Percentiles rank a stretch among this genome's conserved stretches.
phyloP scores from a whole-genome alignment of 176 grass and related monocot genomes.

The Rhynchospora tenuis region DNA sequence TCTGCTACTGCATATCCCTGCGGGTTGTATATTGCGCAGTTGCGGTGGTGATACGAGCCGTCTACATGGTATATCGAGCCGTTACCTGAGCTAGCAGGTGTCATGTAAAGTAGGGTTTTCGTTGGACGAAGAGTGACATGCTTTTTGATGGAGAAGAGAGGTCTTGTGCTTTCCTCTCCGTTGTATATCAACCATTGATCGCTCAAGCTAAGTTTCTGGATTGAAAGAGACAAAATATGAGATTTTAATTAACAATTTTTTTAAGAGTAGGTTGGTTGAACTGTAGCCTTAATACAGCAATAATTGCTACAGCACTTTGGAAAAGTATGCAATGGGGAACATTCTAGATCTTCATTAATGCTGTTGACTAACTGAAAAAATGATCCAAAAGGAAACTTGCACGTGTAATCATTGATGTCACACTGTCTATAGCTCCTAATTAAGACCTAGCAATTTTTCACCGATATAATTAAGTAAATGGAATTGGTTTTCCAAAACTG shows the following conservation, averaged over 20 bases:
- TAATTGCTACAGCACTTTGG: neutral
- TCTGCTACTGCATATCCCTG: constrained; percentile 47
- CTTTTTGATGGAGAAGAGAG: constrained; percentile 51
- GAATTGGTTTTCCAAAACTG: neutral
- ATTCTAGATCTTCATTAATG: constrained; percentile 13
- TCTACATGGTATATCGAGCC: constrained; percentile 41
- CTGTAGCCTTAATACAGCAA: neutral
- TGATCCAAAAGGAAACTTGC: neutral
- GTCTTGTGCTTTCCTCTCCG: constrained; percentile 40
- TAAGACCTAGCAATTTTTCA: neutral
- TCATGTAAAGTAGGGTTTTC: constrained; percentile 20
- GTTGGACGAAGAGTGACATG: constrained; percentile 18
- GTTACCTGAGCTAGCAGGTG: neutral
- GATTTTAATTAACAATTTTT: neutral
- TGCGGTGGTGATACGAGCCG: constrained; percentile 67
- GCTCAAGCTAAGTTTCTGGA: constrained; percentile 58
- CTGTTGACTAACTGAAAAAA: neutral
- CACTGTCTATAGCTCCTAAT: neutral
- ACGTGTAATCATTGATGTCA: neutral
- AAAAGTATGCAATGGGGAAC: constrained; percentile 1
- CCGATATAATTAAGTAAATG: neutral
- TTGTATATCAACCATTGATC: constrained; percentile 63
- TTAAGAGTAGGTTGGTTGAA: neutral
- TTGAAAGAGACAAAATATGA: neutral
- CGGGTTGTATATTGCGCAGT: constrained; percentile 71